A percentile compares a stretch with the other conserved stretches of the same genome.
Evolutionary conservation across 1,139 yeast genomes (phyloP).

Genomic region (Taphrina wiesneri): DNA sequence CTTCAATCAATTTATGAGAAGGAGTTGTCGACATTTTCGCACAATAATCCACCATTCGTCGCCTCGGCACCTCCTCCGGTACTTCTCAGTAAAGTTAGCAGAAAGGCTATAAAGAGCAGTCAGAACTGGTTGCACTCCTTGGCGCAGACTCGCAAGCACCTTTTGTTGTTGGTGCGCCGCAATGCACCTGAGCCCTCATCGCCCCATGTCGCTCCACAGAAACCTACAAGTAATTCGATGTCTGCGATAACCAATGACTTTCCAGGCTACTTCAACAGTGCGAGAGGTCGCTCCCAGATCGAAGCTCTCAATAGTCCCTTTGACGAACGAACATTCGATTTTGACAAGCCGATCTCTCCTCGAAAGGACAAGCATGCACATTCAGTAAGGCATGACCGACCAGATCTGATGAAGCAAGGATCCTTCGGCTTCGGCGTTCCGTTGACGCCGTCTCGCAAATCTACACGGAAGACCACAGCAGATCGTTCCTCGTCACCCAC

Average conservation of each 20-base stretch:
- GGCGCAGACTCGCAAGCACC: conserved; percentile 30
- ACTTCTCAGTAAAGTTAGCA: conserved; percentile 17
- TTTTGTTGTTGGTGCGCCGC: conserved; percentile 19
- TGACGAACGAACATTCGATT: conserved; percentile 29
- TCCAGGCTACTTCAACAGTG: conserved; percentile 10
- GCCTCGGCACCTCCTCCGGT: conserved; percentile 31
- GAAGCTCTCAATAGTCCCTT: conserved; percentile 27
- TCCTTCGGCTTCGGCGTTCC: conserved; percentile 32
- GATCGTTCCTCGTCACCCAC: neutral
- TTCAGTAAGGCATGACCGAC: neutral
- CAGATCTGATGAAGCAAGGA: conserved; percentile 24
- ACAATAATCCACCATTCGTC: conserved; percentile 28
- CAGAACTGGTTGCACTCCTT: conserved; percentile 24
- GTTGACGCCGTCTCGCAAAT: conserved; percentile 23
- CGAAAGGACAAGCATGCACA: conserved; percentile 7
- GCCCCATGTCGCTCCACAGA: conserved; percentile 25
- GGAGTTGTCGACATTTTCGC: conserved; percentile 25
- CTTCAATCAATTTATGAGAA: conserved; percentile 11
- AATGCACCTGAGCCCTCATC: conserved; percentile 27
- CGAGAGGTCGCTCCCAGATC: conserved; percentile 1
- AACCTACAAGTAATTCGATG: conserved; percentile 21
- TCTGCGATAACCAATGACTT: conserved; percentile 14
- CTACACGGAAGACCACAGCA: neutral
- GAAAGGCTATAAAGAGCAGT: conserved; percentile 23
- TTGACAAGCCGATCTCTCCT: conserved; percentile 26